Evolutionary conservation across 2,329 filamentous ascomycete genomes (phyloP).

Genomic region (Cladosporium austrohemisphaericum): DNA sequence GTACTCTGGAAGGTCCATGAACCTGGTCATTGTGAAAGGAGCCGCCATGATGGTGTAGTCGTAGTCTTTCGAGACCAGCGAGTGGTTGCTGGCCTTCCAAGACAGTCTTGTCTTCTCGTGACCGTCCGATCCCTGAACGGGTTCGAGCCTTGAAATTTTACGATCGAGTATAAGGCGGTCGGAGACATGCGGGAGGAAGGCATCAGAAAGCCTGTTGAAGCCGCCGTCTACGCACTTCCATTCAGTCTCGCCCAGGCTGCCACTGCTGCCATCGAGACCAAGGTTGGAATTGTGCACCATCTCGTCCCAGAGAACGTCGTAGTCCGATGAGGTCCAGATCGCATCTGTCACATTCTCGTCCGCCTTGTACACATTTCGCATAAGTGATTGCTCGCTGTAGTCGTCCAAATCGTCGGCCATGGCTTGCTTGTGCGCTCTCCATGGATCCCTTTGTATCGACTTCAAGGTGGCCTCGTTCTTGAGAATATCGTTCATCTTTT

Average conservation of each 20-base stretch:
- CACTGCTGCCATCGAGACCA: slow-evolving; percentile 11
- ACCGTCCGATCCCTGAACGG: slow-evolving; percentile 6
- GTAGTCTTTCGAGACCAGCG: slow-evolving; percentile 18
- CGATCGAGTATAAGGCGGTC: slow-evolving; percentile 53
- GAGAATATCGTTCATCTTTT: slow-evolving; percentile 12
- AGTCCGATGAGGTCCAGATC: slow-evolving; percentile 15
- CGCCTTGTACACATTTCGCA: slow-evolving; percentile 12
- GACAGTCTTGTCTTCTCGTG: slow-evolving; percentile 48
- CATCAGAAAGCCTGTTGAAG: slow-evolving; percentile 54
- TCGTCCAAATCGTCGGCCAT: slow-evolving; percentile 14
- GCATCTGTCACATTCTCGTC: slow-evolving; percentile 17
- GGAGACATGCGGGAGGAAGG: slow-evolving; percentile 59
- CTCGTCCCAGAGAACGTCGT: slow-evolving; percentile 17
- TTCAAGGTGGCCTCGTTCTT: slow-evolving; percentile 14
- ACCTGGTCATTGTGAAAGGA: slow-evolving; percentile 18
- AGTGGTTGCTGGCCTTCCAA: slow-evolving; percentile 46
- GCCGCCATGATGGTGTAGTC: slow-evolving; percentile 19
- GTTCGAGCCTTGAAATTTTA: slow-evolving; percentile 51
- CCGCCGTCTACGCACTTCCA: slow-evolving; percentile 51
- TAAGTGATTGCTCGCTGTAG: slow-evolving; percentile 12
- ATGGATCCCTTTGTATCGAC: slow-evolving; percentile 12
- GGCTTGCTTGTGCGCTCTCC: slow-evolving; percentile 10
- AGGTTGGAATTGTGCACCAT: slow-evolving; percentile 15
- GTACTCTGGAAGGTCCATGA: slow-evolving; percentile 14
- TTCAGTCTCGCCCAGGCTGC: slow-evolving; percentile 15